phyloP scores from a whole-genome alignment of 2,329 filamentous ascomycete genomes.

The Dactylella cylindrospora region DNA sequence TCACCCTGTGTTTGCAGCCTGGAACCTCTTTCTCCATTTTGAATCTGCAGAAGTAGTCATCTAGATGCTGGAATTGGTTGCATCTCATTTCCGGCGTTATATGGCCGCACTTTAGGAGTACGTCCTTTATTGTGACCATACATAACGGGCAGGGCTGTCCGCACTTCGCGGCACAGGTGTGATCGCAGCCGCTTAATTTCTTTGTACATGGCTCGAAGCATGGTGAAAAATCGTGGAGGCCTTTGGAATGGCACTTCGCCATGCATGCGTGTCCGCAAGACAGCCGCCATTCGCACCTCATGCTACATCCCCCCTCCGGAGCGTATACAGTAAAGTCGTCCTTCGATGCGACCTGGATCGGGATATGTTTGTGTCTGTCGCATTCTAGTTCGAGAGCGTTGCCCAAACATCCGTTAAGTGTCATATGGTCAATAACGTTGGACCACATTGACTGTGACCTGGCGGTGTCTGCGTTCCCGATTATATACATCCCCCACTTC shows the following conservation, averaged over 20 bases:
- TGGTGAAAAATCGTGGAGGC: constrained; percentile 49
- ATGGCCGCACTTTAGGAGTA: constrained; percentile 46
- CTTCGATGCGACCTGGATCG: constrained; percentile 58
- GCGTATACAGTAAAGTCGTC: constrained; percentile 61
- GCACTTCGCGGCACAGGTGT: constrained; percentile 52
- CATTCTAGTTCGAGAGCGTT: constrained; percentile 60
- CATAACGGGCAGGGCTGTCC: constrained; percentile 47
- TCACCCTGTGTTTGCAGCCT: constrained; percentile 60
- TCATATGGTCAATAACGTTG: constrained; percentile 55
- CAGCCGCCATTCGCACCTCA: constrained; percentile 54
- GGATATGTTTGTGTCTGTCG: constrained; percentile 61
- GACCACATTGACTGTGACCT: constrained; percentile 60
- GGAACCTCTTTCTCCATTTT: constrained; percentile 57
- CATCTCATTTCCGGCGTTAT: constrained; percentile 48
- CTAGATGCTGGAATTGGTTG: constrained; percentile 54
- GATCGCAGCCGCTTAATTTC: constrained; percentile 49
- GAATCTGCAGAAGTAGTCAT: constrained; percentile 57
- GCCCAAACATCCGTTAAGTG: constrained; percentile 56
- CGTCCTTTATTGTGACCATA: constrained; percentile 16
- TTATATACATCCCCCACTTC: constrained; percentile 69
- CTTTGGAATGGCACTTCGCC: constrained; percentile 49
- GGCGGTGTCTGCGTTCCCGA: constrained; percentile 67
- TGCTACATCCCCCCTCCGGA: constrained; percentile 65
- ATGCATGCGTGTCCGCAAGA: constrained; percentile 47
- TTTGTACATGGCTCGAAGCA: constrained; percentile 51